phyloP scores from a whole-genome alignment of 306 rosid species.

The Prinsepia uniflora region DNA sequence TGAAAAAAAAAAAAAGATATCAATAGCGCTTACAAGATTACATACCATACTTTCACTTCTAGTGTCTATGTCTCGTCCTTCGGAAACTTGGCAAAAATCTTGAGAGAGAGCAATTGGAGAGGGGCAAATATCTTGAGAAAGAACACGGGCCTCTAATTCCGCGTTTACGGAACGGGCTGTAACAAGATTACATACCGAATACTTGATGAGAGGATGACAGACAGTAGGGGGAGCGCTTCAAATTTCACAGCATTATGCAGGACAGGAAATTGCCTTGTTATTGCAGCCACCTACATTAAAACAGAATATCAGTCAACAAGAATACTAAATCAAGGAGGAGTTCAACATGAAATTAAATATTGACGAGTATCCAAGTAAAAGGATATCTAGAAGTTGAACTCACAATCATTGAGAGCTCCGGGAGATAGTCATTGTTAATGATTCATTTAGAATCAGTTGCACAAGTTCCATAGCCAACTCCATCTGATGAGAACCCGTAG shows the following conservation, averaged over 20 bases:
- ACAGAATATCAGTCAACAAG: neutral
- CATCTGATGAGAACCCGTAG: slow-evolving; percentile 66
- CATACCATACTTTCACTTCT: no score
- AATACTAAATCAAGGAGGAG: neutral
- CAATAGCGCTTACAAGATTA: no score
- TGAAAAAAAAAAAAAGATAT: no score
- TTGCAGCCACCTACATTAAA: slow-evolving; percentile 49
- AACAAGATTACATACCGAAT: slow-evolving; percentile 49
- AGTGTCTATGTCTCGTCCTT: no score
- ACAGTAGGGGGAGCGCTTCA: slow-evolving; percentile 71
- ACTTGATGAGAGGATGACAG: slow-evolving; percentile 54
- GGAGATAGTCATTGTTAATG: slow-evolving; percentile 35
- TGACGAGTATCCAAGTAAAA: neutral
- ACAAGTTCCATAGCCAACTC: slow-evolving; percentile 57
- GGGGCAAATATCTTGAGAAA: no score
- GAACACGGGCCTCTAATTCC: no score
- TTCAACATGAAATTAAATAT: neutral
- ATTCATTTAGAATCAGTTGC: slow-evolving; percentile 53
- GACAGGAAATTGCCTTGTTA: slow-evolving; percentile 71
- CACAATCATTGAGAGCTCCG: slow-evolving; percentile 68
- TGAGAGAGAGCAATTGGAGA: no score
- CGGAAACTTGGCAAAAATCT: no score
- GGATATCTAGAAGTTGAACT: slow-evolving; percentile 25
- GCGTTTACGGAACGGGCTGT: no score
- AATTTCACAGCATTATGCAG: slow-evolving; percentile 73